Evolutionary conservation across 1,284 basidiomycete species (phyloP), one percentile per base, ranked within the genome.

Genomic region (Rhodofomes roseus): DNA sequence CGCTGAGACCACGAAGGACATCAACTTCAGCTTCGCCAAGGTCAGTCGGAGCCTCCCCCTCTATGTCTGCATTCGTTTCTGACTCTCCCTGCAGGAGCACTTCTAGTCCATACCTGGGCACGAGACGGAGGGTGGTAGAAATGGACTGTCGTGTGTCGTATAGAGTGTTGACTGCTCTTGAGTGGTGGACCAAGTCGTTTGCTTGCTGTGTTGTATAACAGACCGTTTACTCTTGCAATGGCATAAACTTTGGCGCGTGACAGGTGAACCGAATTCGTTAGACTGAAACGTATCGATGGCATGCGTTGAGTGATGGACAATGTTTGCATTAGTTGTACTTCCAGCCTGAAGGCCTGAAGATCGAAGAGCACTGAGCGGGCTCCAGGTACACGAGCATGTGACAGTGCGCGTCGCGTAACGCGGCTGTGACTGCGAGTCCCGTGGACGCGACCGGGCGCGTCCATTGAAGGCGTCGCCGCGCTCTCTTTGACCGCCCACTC

Each of bases 21-120:
- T 93, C 51, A 76, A 87, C 56, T 94, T 94, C 73, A 81, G 81
- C 1, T 94, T 95, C 70, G 86, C 87, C n/a, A 93, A 94, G 84
- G 89, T 76, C 53, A 52, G 50, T 52, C n/a, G n/a, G 68, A 54
- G 55, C 59, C 57, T 58, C 58, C 48, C 5, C 22, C 29, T 14
- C 20, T 57, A 40, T 8, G 20, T 14, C 46, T 40, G 22, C 9
- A 43, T 9, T 25, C 12, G 18, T 8, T 14, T 3, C 18, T 23
- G n/a, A 31, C 36, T 29, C 6, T 14, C 50, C 39, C 31, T 36
- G 56, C 61, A 87, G 85, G 86, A 87, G 74, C 84, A 87, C 66
- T 88, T 88, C 77, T 87, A 70, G 79, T 60, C 52, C 55, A 27
- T 18, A 1, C 6, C 29, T 34, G 55, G 22, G 34, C 25, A 11